Conservation (phyloP, 176 grass and related monocot species). For the Urochloa ruziziensis region DNA sequence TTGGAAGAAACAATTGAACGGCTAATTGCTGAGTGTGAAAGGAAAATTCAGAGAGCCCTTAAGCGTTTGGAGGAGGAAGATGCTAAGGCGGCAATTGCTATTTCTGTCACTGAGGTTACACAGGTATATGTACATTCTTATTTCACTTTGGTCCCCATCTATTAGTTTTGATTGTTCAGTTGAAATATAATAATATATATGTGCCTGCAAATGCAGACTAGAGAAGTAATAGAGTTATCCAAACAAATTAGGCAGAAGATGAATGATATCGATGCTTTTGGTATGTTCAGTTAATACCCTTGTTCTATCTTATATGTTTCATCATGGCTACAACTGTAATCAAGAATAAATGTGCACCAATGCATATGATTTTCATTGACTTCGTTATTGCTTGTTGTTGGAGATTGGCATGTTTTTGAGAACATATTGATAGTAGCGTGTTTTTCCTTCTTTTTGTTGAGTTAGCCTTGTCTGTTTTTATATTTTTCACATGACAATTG, state of each 20-base stretch:
- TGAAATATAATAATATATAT: neutral
- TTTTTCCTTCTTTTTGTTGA: neutral
- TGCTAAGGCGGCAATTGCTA: conserved; percentile 92
- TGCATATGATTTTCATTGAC: neutral
- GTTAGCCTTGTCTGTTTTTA: neutral
- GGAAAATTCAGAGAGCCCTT: conserved; percentile 96
- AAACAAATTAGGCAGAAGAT: conserved; percentile 98
- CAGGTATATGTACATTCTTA: conserved; percentile 69
- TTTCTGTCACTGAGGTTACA: conserved; percentile 83
- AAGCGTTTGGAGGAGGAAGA: conserved; percentile 88
- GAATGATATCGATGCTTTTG: conserved; percentile 75
- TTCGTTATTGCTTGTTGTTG: neutral
- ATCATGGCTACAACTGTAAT: neutral
- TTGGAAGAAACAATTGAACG: conserved; percentile 91
- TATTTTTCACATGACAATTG: neutral
- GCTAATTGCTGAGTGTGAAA: conserved; percentile 93
- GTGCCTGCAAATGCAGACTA: conserved; percentile 52
- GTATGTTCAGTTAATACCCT: conserved; percentile 42
- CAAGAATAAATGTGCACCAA: neutral
- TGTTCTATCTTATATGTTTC: neutral
- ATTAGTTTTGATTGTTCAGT: conserved; percentile 13
- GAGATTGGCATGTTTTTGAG: neutral
- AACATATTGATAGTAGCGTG: neutral
- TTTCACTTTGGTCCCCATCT: conserved; percentile 2
- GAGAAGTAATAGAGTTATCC: conserved; percentile 73